Evolutionary conservation across 768 basidiomycete species (phyloP).

Genomic region (Mycena rebaudengoi): DNA sequence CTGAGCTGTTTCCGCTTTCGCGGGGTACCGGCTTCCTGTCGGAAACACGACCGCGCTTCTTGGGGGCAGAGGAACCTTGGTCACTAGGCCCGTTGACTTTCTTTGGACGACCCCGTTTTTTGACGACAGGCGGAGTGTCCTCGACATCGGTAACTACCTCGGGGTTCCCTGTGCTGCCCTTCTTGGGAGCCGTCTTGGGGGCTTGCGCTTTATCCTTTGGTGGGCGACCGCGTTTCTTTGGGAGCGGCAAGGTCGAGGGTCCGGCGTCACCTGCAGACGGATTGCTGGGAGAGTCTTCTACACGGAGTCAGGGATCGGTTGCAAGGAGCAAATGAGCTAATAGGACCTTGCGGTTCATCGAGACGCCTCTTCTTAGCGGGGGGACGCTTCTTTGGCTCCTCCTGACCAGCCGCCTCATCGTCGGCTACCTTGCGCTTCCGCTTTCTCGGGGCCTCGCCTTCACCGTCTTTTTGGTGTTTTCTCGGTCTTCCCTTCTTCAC

Average conservation of each 20-base stretch:
- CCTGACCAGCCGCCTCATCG: constrained; percentile 12
- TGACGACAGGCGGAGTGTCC: constrained; percentile 18
- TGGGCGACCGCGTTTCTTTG: constrained; percentile 36
- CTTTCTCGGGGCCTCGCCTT: constrained; percentile 31
- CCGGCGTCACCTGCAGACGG: neutral
- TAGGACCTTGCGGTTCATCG: constrained; percentile 9
- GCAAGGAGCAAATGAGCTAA: neutral
- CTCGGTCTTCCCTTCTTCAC: constrained; percentile 69
- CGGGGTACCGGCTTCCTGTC: no score
- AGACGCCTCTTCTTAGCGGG: constrained; percentile 38
- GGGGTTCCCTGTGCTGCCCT: constrained; percentile 36
- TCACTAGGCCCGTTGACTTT: constrained; percentile 21
- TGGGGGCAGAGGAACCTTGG: constrained; percentile 27
- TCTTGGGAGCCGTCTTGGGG: neutral
- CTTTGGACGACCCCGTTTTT: constrained; percentile 50
- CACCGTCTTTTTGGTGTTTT: constrained; percentile 41
- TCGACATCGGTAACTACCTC: neutral
- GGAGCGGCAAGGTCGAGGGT: constrained; percentile 7
- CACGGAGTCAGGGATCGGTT: neutral
- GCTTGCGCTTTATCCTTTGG: neutral
- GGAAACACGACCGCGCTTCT: constrained; percentile 51
- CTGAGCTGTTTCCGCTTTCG: neutral
- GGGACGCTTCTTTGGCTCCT: constrained; percentile 20
- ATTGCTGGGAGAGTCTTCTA: constrained; percentile 2
- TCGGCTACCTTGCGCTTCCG: constrained; percentile 33